phyloP scores from a whole-genome alignment of 805 yeast genomes.

The Teunomyces stri region DNA sequence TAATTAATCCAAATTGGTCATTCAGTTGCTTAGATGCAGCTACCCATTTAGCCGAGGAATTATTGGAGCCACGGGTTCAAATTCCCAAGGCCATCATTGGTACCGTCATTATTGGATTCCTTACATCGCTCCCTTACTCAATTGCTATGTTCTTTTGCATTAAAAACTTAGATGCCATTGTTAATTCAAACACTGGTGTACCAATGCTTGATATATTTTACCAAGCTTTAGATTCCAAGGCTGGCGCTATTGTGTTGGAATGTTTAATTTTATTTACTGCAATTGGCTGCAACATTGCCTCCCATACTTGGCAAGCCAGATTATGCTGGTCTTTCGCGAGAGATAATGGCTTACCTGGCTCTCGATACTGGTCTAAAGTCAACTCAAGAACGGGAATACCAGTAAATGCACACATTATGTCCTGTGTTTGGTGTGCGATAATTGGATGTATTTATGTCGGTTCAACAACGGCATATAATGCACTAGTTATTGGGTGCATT shows the following conservation, averaged over 20 bases:
- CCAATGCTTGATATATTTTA: slow-evolving; percentile 64
- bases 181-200: slow-evolving; percentile 52
- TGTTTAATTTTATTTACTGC: slow-evolving; percentile 52
- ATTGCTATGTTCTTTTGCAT: slow-evolving; percentile 61
- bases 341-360: slow-evolving; percentile 60
- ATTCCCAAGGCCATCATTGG: slow-evolving; percentile 63
- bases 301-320: slow-evolving; percentile 69
- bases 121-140: slow-evolving; percentile 54
- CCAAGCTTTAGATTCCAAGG: slow-evolving; percentile 52
- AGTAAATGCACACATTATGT: slow-evolving; percentile 55
- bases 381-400: slow-evolving; percentile 52
- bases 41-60: slow-evolving; percentile 71
- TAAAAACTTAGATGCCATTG: slow-evolving; percentile 48
- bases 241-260: slow-evolving; percentile 55
- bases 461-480: slow-evolving; percentile 64
- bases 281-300: slow-evolving; percentile 55
- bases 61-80: slow-evolving; percentile 52
- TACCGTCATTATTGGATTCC: slow-evolving; percentile 63
- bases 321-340: slow-evolving; percentile 67
- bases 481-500: slow-evolving; percentile 61
- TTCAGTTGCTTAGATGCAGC: slow-evolving; percentile 69
- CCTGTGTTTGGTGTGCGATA: slow-evolving; percentile 50
- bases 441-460: slow-evolving; percentile 64
- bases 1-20: slow-evolving; percentile 68
- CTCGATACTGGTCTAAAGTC: slow-evolving; percentile 49